A percentile compares a stretch with the other conserved stretches of the same genome.
Conservation (phyloP, 2,329 filamentous ascomycete species). For the Bimuria novae-zelandiae region DNA sequence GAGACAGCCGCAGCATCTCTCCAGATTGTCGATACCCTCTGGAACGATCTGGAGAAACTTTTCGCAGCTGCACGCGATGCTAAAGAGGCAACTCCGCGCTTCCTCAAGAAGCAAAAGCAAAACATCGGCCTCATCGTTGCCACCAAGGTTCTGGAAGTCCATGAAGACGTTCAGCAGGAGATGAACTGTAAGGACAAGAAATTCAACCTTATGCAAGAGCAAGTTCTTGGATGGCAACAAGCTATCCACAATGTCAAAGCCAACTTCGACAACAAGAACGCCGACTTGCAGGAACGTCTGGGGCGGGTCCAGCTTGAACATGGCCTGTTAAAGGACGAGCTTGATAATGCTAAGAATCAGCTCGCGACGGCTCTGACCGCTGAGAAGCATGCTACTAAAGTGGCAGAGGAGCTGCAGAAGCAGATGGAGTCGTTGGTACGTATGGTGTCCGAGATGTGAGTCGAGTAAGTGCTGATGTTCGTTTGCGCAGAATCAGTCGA, state of each 20-base stretch:
- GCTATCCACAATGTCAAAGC: conserved; percentile 31
- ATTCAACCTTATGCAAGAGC: conserved; percentile 30
- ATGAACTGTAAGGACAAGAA: conserved; percentile 35
- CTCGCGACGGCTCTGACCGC: conserved; percentile 16
- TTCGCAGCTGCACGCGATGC: conserved; percentile 23
- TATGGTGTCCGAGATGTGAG: neutral
- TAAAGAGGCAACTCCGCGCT: conserved; percentile 26
- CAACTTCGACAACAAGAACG: conserved; percentile 20
- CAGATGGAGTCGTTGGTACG: conserved; percentile 19
- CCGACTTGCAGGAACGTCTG: conserved; percentile 26
- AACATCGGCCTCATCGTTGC: conserved; percentile 31
- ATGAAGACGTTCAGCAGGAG: conserved; percentile 29
- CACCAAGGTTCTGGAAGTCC: conserved; percentile 29
- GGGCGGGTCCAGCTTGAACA: conserved; percentile 37
- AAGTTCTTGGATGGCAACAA: conserved; percentile 36
- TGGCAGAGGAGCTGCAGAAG: conserved; percentile 18
- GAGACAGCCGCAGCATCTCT: conserved; percentile 12
- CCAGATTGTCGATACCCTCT: conserved; percentile 24
- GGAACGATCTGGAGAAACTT: conserved; percentile 34
- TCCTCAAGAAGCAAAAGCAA: conserved; percentile 35
- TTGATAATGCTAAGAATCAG: conserved; percentile 24
- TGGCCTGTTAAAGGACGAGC: conserved; percentile 31
- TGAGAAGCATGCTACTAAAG: conserved; percentile 15
- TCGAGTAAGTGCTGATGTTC: neutral
- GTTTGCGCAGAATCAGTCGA: conserved; percentile 10